These are phyloP conservation scores for Pseudogymnoascus sp. DNA, from an alignment of 2,329 filamentous ascomycete species.

Conservation along the genomic window DNA sequence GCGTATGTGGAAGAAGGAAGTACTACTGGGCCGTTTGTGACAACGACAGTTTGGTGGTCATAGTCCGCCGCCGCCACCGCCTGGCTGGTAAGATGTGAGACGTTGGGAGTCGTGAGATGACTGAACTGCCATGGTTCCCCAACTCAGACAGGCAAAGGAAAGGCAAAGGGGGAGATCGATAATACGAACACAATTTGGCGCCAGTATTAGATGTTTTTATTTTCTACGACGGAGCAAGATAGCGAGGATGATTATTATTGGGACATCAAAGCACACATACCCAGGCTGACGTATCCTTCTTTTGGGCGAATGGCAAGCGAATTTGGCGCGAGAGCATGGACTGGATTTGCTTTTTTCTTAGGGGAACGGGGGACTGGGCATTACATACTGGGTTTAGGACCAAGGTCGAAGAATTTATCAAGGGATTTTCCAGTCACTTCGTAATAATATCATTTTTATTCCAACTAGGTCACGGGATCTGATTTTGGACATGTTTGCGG, in stretches of 20 bases:
- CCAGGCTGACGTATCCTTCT: neutral
- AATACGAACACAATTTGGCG: neutral
- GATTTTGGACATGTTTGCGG: neutral
- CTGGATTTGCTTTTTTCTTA: neutral
- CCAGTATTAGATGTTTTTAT: neutral
- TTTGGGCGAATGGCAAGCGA: conserved; percentile 10
- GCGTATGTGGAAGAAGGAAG: conserved; percentile 54
- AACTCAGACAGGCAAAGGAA: neutral
- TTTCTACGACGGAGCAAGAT: neutral
- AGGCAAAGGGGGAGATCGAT: neutral
- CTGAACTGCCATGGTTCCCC: neutral
- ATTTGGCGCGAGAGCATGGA: neutral
- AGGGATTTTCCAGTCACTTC: neutral
- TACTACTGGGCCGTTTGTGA: conserved; percentile 41
- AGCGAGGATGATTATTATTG: neutral
- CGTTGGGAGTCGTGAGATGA: neutral
- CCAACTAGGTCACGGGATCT: neutral
- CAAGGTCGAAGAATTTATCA: neutral
- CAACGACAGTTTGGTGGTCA: neutral
- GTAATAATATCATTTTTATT: conserved; percentile 1
- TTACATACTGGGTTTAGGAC: conserved; percentile 7
- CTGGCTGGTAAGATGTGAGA: neutral
- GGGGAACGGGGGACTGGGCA: neutral
- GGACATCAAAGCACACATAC: neutral
- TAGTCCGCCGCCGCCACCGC: neutral